These are phyloP conservation scores for Melampsora medusae DNA, from an alignment of 1,284 basidiomycete genomes.

Conservation along the genomic window DNA sequence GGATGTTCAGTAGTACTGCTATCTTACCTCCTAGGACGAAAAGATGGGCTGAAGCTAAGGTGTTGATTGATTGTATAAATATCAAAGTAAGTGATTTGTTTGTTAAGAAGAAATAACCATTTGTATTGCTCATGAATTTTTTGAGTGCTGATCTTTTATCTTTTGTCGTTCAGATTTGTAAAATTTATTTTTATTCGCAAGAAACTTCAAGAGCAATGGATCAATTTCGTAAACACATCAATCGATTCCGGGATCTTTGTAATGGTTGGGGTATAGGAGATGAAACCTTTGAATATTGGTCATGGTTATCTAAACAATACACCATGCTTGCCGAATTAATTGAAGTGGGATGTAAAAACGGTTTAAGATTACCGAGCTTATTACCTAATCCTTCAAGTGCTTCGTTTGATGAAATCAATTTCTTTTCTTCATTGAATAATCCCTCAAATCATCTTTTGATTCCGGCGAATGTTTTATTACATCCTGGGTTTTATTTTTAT, in stretches of 20 bases:
- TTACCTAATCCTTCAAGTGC: conserved; percentile 58
- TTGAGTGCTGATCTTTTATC: neutral
- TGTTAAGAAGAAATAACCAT: neutral
- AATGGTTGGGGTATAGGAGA: conserved; percentile 95
- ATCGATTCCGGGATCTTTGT: conserved; percentile 80
- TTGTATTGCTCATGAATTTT: neutral
- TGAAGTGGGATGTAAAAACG: conserved; percentile 71
- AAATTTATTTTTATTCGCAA: conserved; percentile 81
- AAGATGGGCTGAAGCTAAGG: conserved; percentile 96
- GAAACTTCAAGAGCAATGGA: conserved; percentile 73
- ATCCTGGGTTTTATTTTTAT: conserved; percentile 87
- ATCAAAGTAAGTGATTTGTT: conserved; percentile 65
- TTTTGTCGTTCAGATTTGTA: conserved; percentile 66
- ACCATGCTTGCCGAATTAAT: conserved; percentile 82
- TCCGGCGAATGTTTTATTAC: conserved; percentile 65
- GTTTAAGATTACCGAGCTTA: conserved; percentile 64
- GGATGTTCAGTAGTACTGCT: conserved; percentile 81
- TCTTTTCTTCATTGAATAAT: conserved; percentile 44
- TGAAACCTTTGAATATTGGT: conserved; percentile 94
- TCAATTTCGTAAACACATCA: conserved; percentile 78
- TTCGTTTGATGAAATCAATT: conserved; percentile 52
- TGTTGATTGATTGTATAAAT: conserved; percentile 84
- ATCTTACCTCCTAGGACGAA: conserved; percentile 88
- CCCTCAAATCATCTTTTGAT: conserved; percentile 20
- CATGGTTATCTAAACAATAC: conserved; percentile 90